phyloP scores from a whole-genome alignment of 2,329 filamentous ascomycete genomes.

The Monosporascus sp. region DNA sequence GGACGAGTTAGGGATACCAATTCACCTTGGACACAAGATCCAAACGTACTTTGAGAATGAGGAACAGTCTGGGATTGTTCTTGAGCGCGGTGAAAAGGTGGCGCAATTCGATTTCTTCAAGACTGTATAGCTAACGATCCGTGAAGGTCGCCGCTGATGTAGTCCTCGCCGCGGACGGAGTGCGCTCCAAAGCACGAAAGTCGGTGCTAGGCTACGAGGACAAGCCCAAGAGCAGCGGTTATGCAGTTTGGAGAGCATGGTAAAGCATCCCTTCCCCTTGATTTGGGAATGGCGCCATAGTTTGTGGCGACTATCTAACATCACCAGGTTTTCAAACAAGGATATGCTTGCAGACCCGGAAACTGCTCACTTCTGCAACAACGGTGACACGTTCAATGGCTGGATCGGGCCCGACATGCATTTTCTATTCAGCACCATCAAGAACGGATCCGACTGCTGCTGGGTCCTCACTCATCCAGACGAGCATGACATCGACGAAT shows the following conservation, averaged over 20 bases:
- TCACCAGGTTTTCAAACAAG: slow-evolving; percentile 39
- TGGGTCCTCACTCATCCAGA: slow-evolving; percentile 55
- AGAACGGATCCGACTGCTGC: slow-evolving; percentile 49
- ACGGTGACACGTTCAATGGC: slow-evolving; percentile 55
- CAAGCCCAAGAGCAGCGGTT: slow-evolving; percentile 45
- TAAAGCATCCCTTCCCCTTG: slow-evolving; percentile 19
- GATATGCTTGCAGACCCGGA: slow-evolving; percentile 46
- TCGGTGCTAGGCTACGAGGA: slow-evolving; percentile 46
- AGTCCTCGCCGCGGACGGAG: slow-evolving; percentile 50
- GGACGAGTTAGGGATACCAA: slow-evolving; percentile 49
- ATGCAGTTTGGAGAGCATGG: slow-evolving; percentile 50
- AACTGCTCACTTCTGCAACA: slow-evolving; percentile 48
- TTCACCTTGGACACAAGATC: slow-evolving; percentile 47
- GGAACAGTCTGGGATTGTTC: slow-evolving; percentile 43
- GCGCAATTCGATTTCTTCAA: slow-evolving; percentile 1
- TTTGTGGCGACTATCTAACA: neutral
- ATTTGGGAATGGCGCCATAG: neutral
- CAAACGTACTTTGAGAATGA: slow-evolving; percentile 51
- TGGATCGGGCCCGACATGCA: slow-evolving; percentile 54
- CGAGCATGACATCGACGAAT: slow-evolving; percentile 49
- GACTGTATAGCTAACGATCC: slow-evolving; percentile 5
- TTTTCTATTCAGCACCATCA: slow-evolving; percentile 53
- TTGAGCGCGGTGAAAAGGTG: slow-evolving; percentile 42
- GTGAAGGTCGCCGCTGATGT: slow-evolving; percentile 39
- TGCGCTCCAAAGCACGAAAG: slow-evolving; percentile 46